These are phyloP conservation scores for Parasarocladium wereldwijsianum DNA, from an alignment of 2,329 filamentous ascomycete genomes.

Conservation along the genomic window DNA sequence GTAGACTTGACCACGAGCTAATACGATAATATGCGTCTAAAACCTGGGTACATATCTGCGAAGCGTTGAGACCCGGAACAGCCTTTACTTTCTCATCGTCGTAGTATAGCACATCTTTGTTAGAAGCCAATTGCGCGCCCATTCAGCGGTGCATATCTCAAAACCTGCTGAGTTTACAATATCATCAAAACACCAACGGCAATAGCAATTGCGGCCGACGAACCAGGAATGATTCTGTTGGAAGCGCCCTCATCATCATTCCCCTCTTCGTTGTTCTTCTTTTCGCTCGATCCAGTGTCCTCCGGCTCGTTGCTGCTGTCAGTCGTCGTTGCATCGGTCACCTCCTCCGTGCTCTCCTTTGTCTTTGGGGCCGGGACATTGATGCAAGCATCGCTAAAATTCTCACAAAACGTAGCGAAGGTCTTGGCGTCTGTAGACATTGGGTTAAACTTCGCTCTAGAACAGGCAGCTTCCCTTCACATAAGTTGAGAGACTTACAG, in stretches of 20 bases:
- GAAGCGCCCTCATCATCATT: conserved; percentile 6
- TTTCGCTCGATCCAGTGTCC: conserved; percentile 8
- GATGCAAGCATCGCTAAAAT: conserved; percentile 14
- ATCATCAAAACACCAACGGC: conserved; percentile 10
- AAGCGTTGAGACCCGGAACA: conserved; percentile 8
- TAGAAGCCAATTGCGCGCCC: too few relatives aligned
- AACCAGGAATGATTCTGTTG: conserved; percentile 7
- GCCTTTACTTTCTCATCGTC: conserved; percentile 6
- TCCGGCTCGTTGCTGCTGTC: background rate
- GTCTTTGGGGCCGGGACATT: conserved; percentile 7
- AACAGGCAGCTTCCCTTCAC: background rate
- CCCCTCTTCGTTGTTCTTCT: conserved; percentile 4
- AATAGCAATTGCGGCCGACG: conserved; percentile 11
- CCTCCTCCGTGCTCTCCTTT: conserved; percentile 5
- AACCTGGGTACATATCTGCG: background rate
- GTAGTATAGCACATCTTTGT: background rate
- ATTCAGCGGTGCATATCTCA: too few relatives aligned
- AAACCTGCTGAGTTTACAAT: conserved; percentile 9
- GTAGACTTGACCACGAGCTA: conserved; percentile 38
- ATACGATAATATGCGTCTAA: conserved; percentile 5
- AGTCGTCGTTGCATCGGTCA: conserved; percentile 1
- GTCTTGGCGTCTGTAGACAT: conserved; percentile 13
- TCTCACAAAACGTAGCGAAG: conserved; percentile 16
- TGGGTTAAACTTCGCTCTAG: too few relatives aligned
- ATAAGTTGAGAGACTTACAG: conserved; percentile 8